A percentile compares a stretch with the other conserved stretches of the same genome.
Evolutionary conservation across 2,329 filamentous ascomycete species (phyloP).

Genomic region (Paracoccidioides lutzii): DNA sequence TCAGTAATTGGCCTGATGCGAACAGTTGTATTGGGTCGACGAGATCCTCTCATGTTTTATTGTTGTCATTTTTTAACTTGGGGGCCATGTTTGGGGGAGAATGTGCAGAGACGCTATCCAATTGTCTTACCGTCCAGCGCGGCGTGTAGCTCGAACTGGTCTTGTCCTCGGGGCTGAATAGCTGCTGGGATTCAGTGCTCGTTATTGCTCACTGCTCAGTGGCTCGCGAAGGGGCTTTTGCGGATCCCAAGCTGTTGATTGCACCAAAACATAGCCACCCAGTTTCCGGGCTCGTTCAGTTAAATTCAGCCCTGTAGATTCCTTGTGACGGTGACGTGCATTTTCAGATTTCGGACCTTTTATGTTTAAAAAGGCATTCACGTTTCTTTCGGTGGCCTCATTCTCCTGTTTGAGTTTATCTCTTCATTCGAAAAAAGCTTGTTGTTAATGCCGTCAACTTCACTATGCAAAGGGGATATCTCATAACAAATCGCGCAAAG

Average conservation of each 20-base stretch:
- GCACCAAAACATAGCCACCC: background rate
- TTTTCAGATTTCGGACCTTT: background rate
- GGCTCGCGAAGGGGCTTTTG: too few species aligned
- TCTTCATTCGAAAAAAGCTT: background rate
- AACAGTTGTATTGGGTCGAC: too few species aligned
- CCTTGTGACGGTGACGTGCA: background rate
- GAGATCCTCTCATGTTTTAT: too few species aligned
- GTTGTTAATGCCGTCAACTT: background rate
- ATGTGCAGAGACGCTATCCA: too few species aligned
- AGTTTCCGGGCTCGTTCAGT: background rate
- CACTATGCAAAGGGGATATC: constrained; percentile 3
- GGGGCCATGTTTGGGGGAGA: too few species aligned
- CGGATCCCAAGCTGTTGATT: background rate
- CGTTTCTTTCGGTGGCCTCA: background rate
- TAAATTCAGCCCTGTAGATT: constrained; percentile 1
- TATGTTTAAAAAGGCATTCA: background rate
- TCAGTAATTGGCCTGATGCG: too few species aligned
- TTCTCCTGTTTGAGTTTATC: too few species aligned
- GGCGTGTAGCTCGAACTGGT: too few species aligned
- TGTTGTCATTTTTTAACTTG: too few species aligned
- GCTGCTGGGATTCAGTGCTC: background rate
- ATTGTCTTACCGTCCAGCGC: too few species aligned
- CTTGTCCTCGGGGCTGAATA: too few species aligned
- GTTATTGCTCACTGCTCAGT: background rate
- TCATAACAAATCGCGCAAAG: constrained; percentile 4